These are phyloP conservation scores for Solanum habrochaites DNA, from an alignment of 257 asterid species.

Conservation along the genomic window DNA sequence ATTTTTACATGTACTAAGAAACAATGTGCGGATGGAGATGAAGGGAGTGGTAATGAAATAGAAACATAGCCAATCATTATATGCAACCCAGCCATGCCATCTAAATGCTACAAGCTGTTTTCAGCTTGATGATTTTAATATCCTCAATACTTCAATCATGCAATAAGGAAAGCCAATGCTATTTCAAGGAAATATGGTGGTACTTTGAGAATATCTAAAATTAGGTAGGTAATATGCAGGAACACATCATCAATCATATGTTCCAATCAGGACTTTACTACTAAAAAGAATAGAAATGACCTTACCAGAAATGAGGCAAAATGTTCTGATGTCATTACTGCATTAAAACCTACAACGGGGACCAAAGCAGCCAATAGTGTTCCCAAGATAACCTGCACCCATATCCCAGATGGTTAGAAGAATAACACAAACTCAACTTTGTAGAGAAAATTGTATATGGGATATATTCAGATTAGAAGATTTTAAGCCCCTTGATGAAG, in stretches of 20 bases:
- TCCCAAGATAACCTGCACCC: constrained; percentile 78
- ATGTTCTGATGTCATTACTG: constrained; percentile 97
- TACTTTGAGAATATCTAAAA: neutral
- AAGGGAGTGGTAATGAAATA: neutral
- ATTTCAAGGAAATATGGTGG: neutral
- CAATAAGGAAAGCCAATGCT: neutral
- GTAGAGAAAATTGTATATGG: neutral
- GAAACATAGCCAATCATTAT: neutral
- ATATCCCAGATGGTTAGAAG: neutral
- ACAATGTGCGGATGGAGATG: neutral
- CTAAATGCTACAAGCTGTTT: neutral
- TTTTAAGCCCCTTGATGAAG: neutral
- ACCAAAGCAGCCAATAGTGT: constrained; percentile 86
- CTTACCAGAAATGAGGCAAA: constrained; percentile 94
- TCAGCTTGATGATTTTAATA: neutral
- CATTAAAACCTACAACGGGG: constrained; percentile 98
- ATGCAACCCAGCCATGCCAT: neutral
- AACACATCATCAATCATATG: neutral
- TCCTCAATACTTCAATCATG: neutral
- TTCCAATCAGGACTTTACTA: neutral
- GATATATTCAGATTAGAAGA: neutral
- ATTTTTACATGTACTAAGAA: neutral
- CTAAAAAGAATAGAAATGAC: neutral
- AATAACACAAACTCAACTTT: neutral
- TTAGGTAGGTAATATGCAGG: neutral